These are phyloP conservation scores for Dothideomycetes sp. DNA, from an alignment of 2,329 filamentous ascomycete genomes.

Conservation along the genomic window DNA sequence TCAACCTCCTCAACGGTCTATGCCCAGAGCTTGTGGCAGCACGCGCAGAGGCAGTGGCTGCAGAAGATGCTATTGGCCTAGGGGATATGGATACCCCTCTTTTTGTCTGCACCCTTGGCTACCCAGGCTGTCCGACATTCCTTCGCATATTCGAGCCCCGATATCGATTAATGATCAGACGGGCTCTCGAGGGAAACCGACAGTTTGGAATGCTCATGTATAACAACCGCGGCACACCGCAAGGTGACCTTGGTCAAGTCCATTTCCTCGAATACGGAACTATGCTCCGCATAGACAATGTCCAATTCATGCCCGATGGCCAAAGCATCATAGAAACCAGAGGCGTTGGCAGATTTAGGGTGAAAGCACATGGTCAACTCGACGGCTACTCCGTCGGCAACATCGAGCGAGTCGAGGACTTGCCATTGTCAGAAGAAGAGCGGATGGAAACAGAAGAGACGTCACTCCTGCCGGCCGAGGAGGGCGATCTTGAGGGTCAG, in stretches of 20 bases:
- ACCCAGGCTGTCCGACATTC: constrained; percentile 75
- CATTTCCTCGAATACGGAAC: constrained; percentile 69
- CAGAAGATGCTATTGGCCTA: constrained; percentile 45
- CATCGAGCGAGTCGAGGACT: constrained; percentile 67
- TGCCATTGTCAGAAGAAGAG: constrained; percentile 74
- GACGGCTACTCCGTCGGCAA: constrained; percentile 74
- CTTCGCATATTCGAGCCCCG: constrained; percentile 88
- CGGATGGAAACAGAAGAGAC: constrained; percentile 61
- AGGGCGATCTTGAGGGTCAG: constrained; percentile 20
- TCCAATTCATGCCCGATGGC: constrained; percentile 66
- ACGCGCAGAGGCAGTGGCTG: constrained; percentile 43
- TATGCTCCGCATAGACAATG: constrained; percentile 61
- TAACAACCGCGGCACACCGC: constrained; percentile 42
- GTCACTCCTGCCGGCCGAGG: constrained; percentile 15
- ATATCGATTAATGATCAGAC: constrained; percentile 79
- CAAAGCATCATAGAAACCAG: constrained; percentile 70
- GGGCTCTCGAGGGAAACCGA: constrained; percentile 59
- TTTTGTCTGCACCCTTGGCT: constrained; percentile 73
- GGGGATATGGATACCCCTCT: constrained; percentile 55
- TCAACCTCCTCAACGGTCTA: constrained; percentile 53
- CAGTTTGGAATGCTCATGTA: constrained; percentile 81
- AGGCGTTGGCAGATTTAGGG: constrained; percentile 66
- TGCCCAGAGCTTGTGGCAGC: constrained; percentile 55
- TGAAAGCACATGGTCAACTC: constrained; percentile 50
- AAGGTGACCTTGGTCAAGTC: constrained; percentile 40